Evolutionary conservation across 352 stramenopile genomes (phyloP), one percentile per base, ranked within the genome.

Genomic region (Phytopythium cucurbitacearum): DNA sequence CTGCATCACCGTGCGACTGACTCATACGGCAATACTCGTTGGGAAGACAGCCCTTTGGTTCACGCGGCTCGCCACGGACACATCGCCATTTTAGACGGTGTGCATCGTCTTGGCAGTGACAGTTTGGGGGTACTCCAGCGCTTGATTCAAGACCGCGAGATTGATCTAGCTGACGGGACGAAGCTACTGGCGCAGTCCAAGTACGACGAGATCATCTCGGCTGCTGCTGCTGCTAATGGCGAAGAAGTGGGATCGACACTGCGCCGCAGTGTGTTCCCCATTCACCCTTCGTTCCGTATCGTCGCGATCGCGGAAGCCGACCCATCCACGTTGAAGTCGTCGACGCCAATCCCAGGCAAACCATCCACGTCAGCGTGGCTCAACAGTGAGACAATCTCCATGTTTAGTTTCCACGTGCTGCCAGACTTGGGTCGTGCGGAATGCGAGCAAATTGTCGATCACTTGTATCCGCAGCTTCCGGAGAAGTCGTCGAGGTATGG

Each of bases 31-130:
- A 87, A 97, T 46, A 98, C 94, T 7, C 75, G 58, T 11, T 99
- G 96, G 96, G 82, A 93, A 60, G 79, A 97, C 49, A 97, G 89
- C 42, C 91, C 94, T 7, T 64, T 98, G 4, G 85, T 97, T 15
- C 75, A 88, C 55, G 93, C 95, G 5, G 92, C 93, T 46, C 59
- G 83, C 12, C 69, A 83, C 34, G 96, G 95, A 0, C 73, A 89
- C 50, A 58, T 96, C 3, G 79, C 80, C 0, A 80, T 98, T 40
- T 60, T 99, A 3, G 96, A 98, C 76, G 94, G 94, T 15, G 76
- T 98, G 7, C 91, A 99, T 51, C 96, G 94, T 10, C 71, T 98
- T 5, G 73, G 85, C 9, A 76, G 81, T 13, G 94, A 97, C 71
- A 96, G 88, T 32, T 72, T 98, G 6, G 76, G 80, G 4, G 84